Evolutionary conservation across 2,329 filamentous ascomycete species (phyloP).

Genomic region (Trichophyton verrucosum): DNA sequence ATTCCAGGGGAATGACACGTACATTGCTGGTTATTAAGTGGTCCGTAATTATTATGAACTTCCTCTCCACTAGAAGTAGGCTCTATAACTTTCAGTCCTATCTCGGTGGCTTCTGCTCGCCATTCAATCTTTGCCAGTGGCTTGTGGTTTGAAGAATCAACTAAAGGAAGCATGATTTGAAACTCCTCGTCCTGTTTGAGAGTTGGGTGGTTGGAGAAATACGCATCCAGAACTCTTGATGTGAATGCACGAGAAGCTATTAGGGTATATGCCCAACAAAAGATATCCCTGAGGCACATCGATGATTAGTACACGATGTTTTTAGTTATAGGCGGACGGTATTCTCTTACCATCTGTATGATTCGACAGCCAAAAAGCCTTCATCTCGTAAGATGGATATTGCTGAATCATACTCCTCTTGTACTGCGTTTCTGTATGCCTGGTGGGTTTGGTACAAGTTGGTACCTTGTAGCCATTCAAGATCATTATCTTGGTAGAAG

Average conservation of each 20-base stretch:
- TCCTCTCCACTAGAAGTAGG: constrained; percentile 41
- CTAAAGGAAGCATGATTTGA: constrained; percentile 55
- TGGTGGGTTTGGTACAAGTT: constrained; percentile 23
- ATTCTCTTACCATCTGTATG: constrained; percentile 24
- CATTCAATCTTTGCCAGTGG: constrained; percentile 49
- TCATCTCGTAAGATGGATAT: constrained; percentile 11
- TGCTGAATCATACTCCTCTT: constrained; percentile 18
- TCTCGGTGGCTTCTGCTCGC: constrained; percentile 34
- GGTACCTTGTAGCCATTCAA: constrained; percentile 35
- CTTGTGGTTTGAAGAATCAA: constrained; percentile 61
- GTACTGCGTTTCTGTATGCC: background rate
- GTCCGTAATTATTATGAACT: constrained; percentile 59
- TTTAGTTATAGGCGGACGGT: background rate
- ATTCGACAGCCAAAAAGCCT: background rate
- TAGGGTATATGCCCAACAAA: constrained; percentile 35
- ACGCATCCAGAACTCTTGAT: constrained; percentile 30
- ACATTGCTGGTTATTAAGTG: constrained; percentile 61
- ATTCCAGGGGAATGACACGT: constrained; percentile 9
- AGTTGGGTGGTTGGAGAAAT: constrained; percentile 22
- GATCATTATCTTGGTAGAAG: constrained; percentile 52
- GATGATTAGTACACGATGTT: background rate
- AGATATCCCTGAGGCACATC: constrained; percentile 28
- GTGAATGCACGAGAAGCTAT: constrained; percentile 35
- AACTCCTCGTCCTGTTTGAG: constrained; percentile 44
- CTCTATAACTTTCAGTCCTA: constrained; percentile 33